phyloP scores from a whole-genome alignment of 148 eudicot genomes.

The Fagopyrum tataricum region DNA sequence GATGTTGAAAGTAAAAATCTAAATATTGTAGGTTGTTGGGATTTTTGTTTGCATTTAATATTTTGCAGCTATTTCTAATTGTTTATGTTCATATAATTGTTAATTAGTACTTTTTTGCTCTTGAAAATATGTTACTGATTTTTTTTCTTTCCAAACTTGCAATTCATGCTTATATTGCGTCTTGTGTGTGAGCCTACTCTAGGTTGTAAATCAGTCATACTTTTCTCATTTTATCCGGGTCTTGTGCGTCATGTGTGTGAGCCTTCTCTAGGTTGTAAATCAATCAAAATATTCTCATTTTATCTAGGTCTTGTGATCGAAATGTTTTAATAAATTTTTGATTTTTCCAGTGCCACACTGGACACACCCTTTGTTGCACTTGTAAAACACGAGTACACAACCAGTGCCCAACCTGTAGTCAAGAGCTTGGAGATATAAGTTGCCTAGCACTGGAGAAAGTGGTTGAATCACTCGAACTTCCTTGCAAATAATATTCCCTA shows the following conservation, averaged over 20 bases:
- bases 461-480: constrained; percentile 78
- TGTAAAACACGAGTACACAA: constrained; percentile 79
- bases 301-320: not conserved
- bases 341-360: constrained; percentile 58
- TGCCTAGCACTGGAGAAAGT: constrained; percentile 78
- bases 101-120: not conserved
- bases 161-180: too few relatives aligned
- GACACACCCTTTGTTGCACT: constrained; percentile 82
- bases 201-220: too few relatives aligned
- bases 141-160: too few relatives aligned
- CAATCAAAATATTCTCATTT: not conserved
- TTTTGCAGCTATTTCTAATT: too few relatives aligned
- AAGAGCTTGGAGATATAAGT: constrained; percentile 85
- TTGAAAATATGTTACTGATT: too few relatives aligned
- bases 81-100: not conserved
- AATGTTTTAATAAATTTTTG: not conserved
- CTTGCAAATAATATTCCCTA: constrained; percentile 65
- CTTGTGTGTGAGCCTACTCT: too few relatives aligned
- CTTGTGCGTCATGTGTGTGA: too few relatives aligned
- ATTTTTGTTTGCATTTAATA: too few relatives aligned
- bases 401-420: constrained; percentile 73
- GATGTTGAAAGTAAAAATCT: not conserved
- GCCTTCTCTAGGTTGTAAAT: too few relatives aligned
- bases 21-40: not conserved
- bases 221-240: too few relatives aligned